phyloP scores from a whole-genome alignment of 495 filamentous ascomycete genomes.

The Aspergillus mulundensis region DNA sequence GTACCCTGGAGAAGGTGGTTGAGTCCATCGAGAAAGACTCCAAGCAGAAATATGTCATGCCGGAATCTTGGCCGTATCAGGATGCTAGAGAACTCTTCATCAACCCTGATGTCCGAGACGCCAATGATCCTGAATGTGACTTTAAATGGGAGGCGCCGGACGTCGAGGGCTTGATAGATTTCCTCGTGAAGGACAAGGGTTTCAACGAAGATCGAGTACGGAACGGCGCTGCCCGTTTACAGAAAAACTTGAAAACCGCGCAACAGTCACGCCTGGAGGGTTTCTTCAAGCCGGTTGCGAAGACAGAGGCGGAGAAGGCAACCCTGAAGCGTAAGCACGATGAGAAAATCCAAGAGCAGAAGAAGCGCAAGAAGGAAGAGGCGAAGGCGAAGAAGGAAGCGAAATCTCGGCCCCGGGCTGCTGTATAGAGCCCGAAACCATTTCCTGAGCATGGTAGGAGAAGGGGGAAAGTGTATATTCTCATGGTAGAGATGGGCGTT shows the following conservation, averaged over 20 bases:
- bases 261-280: constrained; percentile 93
- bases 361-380: constrained; percentile 89
- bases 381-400: constrained; percentile 83
- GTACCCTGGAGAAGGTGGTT: constrained; percentile 80
- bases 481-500: neutral
- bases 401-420: constrained; percentile 79
- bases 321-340: constrained; percentile 88
- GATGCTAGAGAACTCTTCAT: constrained; percentile 91
- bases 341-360: constrained; percentile 80
- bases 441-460: neutral
- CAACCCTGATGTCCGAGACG: constrained; percentile 80
- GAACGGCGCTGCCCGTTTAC: constrained; percentile 65
- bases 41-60: constrained; percentile 74
- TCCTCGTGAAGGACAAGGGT: constrained; percentile 87
- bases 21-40: constrained; percentile 69
- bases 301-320: constrained; percentile 77
- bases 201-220: constrained; percentile 94
- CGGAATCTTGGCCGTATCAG: constrained; percentile 88
- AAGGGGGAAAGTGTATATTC: neutral
- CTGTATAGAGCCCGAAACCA: constrained; percentile 30
- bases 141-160: constrained; percentile 98
- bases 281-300: constrained; percentile 94
- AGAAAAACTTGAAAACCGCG: constrained; percentile 81
- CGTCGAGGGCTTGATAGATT: constrained; percentile 80
- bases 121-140: constrained; percentile 81